Percentiles rank a stretch among this genome's conserved stretches.
phyloP scores from a whole-genome alignment of 768 basidiomycete genomes.

The Agaricus blazei region DNA sequence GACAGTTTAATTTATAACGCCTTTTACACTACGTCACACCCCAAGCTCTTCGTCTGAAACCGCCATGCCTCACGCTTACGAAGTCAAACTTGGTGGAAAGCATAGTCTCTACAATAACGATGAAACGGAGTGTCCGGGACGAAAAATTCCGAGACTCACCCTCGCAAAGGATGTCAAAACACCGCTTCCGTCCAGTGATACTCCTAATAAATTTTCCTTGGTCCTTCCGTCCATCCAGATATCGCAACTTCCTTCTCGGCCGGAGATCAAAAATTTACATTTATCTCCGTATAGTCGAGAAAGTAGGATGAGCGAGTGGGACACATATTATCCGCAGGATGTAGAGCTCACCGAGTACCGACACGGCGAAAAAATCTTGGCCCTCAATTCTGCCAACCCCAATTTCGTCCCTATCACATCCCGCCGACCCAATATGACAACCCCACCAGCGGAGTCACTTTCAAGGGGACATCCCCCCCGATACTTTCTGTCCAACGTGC shows the following conservation, averaged over 20 bases:
- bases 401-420: neutral
- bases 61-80: constrained; percentile 5
- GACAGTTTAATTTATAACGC: neutral
- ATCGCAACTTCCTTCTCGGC: neutral
- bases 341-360: neutral
- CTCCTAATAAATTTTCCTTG: neutral
- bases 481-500: constrained; percentile 1
- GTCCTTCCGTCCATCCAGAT: neutral
- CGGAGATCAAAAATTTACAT: neutral
- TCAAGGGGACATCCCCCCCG: neutral
- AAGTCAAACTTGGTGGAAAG: neutral
- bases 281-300: neutral
- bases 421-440: neutral
- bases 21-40: no score
- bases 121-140: neutral
- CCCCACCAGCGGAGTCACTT: neutral
- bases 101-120: neutral
- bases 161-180: constrained; percentile 4
- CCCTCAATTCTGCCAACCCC: neutral
- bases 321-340: neutral
- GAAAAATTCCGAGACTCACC: constrained; percentile 7
- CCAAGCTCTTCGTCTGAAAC: neutral
- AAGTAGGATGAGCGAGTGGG: neutral
- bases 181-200: neutral
- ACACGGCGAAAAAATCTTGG: neutral